phyloP scores from a whole-genome alignment of 2,329 filamentous ascomycete genomes.

The Cladosporium phlei region DNA sequence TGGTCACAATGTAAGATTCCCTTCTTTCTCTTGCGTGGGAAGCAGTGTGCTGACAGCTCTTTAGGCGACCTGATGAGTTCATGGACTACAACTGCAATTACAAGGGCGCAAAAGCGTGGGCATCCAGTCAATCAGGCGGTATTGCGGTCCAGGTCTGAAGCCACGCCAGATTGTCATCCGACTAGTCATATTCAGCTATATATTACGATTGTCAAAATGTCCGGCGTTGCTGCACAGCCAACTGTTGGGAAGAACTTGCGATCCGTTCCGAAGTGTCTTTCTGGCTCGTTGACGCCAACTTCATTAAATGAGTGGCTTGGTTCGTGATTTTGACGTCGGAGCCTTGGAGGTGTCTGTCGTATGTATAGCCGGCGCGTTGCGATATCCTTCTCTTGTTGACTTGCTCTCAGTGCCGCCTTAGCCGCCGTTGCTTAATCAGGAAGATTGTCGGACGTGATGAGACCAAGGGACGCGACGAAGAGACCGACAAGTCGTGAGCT shows the following conservation, averaged over 20 bases:
- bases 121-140: background rate
- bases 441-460: too few relatives aligned
- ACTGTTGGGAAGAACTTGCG: constrained; percentile 67
- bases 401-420: too few relatives aligned
- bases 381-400: too few relatives aligned
- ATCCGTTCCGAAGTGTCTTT: constrained; percentile 46
- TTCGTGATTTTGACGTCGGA: too few relatives aligned
- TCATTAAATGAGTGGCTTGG: too few relatives aligned
- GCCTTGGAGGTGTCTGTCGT: too few relatives aligned
- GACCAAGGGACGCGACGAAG: too few relatives aligned
- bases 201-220: constrained; percentile 63
- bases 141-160: background rate
- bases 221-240: constrained; percentile 65
- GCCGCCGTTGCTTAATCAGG: too few relatives aligned
- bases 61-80: constrained; percentile 34
- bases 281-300: too few relatives aligned
- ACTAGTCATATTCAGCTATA: background rate
- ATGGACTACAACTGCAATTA: constrained; percentile 41
- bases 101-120: constrained; percentile 34
- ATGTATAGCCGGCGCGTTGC: too few relatives aligned
- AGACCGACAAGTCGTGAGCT: too few relatives aligned
- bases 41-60: background rate
- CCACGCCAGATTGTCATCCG: background rate
- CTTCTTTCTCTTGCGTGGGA: too few relatives aligned
- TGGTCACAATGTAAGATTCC: constrained; percentile 31